Conservation (phyloP, 306 rosid species). For the Cicer cuneatum region DNA sequence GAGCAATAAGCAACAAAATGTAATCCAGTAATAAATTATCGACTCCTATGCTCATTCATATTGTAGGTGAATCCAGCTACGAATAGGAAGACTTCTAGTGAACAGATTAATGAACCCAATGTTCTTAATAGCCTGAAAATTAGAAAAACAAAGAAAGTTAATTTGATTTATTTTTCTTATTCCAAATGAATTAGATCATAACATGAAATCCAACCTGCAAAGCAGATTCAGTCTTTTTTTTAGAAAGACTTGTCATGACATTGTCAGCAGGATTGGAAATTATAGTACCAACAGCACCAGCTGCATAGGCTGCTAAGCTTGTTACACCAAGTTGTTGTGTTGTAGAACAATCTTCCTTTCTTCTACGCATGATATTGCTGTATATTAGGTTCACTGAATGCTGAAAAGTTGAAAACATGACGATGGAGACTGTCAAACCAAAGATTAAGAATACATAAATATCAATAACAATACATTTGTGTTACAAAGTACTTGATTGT, state of each 20-base stretch:
- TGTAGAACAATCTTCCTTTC: conserved; percentile 70
- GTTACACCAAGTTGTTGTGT: conserved; percentile 74
- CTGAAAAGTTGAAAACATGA: conserved; percentile 80
- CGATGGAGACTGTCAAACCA: conserved; percentile 59
- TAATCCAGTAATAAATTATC: too few relatives aligned
- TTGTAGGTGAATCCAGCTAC: too few relatives aligned
- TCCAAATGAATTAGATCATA: conserved; percentile 26
- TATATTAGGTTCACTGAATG: conserved; percentile 70
- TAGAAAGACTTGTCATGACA: conserved; percentile 66
- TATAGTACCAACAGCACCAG: conserved; percentile 66
- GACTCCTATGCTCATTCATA: too few relatives aligned
- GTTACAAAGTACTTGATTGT: background rate
- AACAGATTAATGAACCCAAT: conserved; percentile 67
- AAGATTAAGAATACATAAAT: conserved; percentile 29
- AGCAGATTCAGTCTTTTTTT: conserved; percentile 62
- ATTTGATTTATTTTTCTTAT: background rate
- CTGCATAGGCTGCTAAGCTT: conserved; percentile 70
- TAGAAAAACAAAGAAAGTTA: conserved; percentile 17
- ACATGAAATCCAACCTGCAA: conserved; percentile 58
- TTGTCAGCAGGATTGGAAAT: conserved; percentile 81
- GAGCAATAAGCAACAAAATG: too few relatives aligned
- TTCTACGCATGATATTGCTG: conserved; percentile 49
- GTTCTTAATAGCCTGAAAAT: conserved; percentile 66
- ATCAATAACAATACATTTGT: background rate
- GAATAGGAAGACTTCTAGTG: conserved; percentile 76